Base-by-base conservation (phyloP, 192 early-diverging fungal genomes). In the Backusella macrospora region DNA sequence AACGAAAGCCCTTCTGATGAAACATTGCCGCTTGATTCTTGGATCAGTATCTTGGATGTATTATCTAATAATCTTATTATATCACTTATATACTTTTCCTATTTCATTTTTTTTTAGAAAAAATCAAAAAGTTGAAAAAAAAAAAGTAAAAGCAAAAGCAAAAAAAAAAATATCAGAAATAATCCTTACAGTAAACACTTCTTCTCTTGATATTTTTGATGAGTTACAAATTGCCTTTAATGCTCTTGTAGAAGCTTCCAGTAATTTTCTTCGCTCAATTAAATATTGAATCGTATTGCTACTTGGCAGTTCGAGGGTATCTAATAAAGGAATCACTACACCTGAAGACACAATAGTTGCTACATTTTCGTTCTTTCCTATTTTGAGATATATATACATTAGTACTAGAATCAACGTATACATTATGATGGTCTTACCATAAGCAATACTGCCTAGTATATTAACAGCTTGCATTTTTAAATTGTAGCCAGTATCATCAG, bases 231-330 rank as follows among this genome's bases (percentile, higher is more conserved):
- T 87, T 14, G 90, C 83, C 72, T 89, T 90, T 14, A 94, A 65
- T 16, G 91, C 90, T 29, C 92, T 71, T 15, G 90, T 87, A n/a
- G 85, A 72, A 6, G 92, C 90, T 65, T 94, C 92, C 16, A 93
- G 80, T 46, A 92, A 63, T 49, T 85, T 85, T 6, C 84, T 75
- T 65, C 85, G 78, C 16, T 72, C 63, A 23, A 70, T n/a, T n/a
- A 80, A 63, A 18, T 73, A 18, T 15, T 71, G 71, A 12, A 70
- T 62, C 5, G 39, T 23, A 65, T 39, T 49, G 14, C 45, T 59
- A 65, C 59, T 62, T 47, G 74, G 78, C 67, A 73, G 49, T 62
- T 40, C 34, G 8, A 85, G 64, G 6, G 80, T 68, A 48, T 83
- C 80, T 16, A 91, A 81, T 18, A 92, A 73, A 6, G 88, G 89